Conservation (phyloP, 2,329 filamentous ascomycete genomes). For the Talaromyces sp. region DNA sequence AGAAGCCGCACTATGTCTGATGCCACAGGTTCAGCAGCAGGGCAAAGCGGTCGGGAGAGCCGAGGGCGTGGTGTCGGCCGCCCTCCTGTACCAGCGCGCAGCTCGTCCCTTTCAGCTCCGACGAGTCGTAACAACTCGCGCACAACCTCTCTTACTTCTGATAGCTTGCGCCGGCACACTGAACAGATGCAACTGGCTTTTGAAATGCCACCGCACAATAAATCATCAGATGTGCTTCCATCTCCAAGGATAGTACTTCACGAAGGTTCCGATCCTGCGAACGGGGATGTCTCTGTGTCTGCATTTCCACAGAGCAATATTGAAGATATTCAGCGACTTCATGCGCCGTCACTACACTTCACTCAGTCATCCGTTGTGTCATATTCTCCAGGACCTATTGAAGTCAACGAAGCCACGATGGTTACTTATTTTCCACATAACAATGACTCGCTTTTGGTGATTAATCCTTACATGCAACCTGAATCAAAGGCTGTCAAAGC, state of each 20-base stretch:
- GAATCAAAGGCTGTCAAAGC: slow-evolving; percentile 31
- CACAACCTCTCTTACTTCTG: slow-evolving; percentile 44
- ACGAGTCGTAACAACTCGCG: slow-evolving; percentile 45
- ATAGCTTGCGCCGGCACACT: slow-evolving; percentile 36
- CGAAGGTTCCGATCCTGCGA: slow-evolving; percentile 18
- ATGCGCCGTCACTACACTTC: slow-evolving; percentile 48
- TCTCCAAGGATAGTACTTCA: slow-evolving; percentile 23
- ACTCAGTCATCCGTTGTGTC: slow-evolving; percentile 48
- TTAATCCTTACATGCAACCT: slow-evolving; percentile 49
- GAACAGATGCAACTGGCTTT: slow-evolving; percentile 26
- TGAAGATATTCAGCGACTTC: slow-evolving; percentile 39
- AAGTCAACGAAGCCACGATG: slow-evolving; percentile 60
- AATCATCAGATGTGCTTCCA: slow-evolving; percentile 23
- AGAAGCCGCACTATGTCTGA: slow-evolving; percentile 43
- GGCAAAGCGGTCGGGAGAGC: slow-evolving; percentile 22
- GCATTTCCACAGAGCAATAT: slow-evolving; percentile 34
- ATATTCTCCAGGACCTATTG: slow-evolving; percentile 51
- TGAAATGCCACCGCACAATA: slow-evolving; percentile 22
- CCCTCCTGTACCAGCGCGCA: slow-evolving; percentile 39
- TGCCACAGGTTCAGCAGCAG: slow-evolving; percentile 26
- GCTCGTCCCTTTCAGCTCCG: slow-evolving; percentile 46
- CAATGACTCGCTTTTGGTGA: slow-evolving; percentile 61
- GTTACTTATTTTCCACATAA: slow-evolving; percentile 61
- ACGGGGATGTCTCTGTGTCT: slow-evolving; percentile 31
- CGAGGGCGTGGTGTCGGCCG: slow-evolving; percentile 28